Percentiles rank a stretch among this genome's conserved stretches.
phyloP scores from a whole-genome alignment of 441 rosid species.

The Euphorbia celastroides region DNA sequence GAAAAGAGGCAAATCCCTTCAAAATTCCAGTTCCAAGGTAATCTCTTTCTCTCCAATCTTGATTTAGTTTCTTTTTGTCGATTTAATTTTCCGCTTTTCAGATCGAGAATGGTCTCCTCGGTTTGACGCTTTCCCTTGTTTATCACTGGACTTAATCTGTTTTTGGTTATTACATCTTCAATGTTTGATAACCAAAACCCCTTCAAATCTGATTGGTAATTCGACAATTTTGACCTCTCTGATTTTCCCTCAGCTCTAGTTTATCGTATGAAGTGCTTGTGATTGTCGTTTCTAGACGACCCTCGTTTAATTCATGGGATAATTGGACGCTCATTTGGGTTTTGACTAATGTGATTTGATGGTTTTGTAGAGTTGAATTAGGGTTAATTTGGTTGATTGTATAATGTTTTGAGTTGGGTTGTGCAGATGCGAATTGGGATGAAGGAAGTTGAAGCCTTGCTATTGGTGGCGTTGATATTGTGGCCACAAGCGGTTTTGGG shows the following conservation, averaged over 20 bases:
- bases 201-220: neutral
- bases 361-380: neutral
- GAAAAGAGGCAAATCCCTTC: neutral
- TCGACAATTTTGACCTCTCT: too few species aligned
- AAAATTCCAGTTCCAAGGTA: slow-evolving; percentile 18
- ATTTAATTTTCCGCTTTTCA: neutral
- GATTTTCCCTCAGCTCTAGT: neutral
- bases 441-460: slow-evolving; percentile 18
- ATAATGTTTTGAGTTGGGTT: too few species aligned
- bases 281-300: neutral
- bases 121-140: neutral
- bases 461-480: slow-evolving; percentile 32
- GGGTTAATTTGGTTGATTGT: too few species aligned
- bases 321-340: neutral
- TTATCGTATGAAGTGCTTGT: neutral
- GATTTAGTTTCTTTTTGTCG: neutral
- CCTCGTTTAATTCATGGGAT: neutral
- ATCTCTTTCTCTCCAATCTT: neutral
- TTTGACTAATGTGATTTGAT: neutral
- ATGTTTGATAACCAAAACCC: neutral
- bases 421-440: slow-evolving; percentile 41
- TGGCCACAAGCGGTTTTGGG: slow-evolving; percentile 32
- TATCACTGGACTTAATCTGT: neutral
- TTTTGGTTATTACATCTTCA: neutral
- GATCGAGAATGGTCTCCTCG: slow-evolving; percentile 1